Evolutionary conservation across 495 filamentous ascomycete species (phyloP).

Genomic region (Lentithecium fluviatile): DNA sequence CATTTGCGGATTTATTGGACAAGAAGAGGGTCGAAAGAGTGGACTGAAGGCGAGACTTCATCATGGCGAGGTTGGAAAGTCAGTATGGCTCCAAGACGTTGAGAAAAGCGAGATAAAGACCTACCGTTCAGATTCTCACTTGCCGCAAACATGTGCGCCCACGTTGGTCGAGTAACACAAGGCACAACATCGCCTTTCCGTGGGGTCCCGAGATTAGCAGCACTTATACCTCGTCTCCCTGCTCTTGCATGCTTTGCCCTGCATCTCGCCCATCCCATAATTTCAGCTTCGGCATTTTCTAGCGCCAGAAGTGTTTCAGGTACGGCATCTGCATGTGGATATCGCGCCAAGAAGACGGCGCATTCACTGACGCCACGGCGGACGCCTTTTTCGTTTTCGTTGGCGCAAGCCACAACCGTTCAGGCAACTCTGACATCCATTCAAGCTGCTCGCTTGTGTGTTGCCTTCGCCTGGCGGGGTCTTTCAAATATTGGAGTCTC

Average conservation of each 20-base stretch:
- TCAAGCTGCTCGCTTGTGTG: too few relatives aligned
- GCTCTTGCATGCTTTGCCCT: too few relatives aligned
- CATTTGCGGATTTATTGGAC: background rate
- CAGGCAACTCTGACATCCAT: too few relatives aligned
- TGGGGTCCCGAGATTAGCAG: background rate
- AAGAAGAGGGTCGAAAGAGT: constrained; percentile 7
- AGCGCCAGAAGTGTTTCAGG: too few relatives aligned
- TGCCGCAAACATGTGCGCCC: background rate
- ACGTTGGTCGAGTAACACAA: background rate
- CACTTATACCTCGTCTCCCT: too few relatives aligned
- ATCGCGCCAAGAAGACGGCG: background rate
- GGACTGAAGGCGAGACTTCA: constrained; percentile 15
- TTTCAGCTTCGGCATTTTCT: too few relatives aligned
- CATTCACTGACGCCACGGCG: background rate
- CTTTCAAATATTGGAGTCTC: too few relatives aligned
- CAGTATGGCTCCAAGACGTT: background rate
- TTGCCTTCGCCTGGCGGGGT: too few relatives aligned
- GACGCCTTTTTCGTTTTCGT: background rate
- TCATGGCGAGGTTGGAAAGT: constrained; percentile 3
- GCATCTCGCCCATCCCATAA: too few relatives aligned
- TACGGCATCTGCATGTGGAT: background rate
- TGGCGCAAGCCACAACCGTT: background rate
- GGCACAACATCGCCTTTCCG: background rate
- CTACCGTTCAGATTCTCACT: background rate
- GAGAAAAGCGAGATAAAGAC: background rate